Percentiles rank a stretch among this genome's conserved stretches.
These are phyloP conservation scores for Leucogyrophana mollusca DNA, from an alignment of 768 basidiomycete genomes.

Conservation along the genomic window DNA sequence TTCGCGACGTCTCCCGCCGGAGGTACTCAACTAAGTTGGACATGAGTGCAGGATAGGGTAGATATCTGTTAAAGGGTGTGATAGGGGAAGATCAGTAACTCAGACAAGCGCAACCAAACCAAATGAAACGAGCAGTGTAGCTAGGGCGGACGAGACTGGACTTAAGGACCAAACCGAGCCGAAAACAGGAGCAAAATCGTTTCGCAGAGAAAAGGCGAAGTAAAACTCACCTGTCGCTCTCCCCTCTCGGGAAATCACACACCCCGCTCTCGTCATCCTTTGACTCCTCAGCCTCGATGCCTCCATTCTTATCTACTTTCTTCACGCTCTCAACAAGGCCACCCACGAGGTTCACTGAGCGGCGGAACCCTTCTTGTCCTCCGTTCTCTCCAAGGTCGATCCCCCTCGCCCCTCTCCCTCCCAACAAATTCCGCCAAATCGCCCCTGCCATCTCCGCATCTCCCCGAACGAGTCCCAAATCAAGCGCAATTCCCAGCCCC, in stretches of 20 bases:
- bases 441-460: constrained; percentile 86
- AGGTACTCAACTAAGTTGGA: constrained; percentile 66
- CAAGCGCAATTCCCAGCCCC: constrained; percentile 76
- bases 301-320: constrained; percentile 40
- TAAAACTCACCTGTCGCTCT: constrained; percentile 34
- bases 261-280: constrained; percentile 71
- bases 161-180: too few relatives aligned
- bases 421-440: constrained; percentile 90
- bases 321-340: constrained; percentile 60
- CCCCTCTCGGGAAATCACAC: constrained; percentile 59
- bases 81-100: too few relatives aligned
- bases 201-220: too few relatives aligned
- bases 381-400: constrained; percentile 39
- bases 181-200: too few relatives aligned
- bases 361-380: constrained; percentile 41
- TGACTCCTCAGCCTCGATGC: constrained; percentile 54
- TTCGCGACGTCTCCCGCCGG: constrained; percentile 65
- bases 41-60: constrained; percentile 76
- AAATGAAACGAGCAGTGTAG: too few relatives aligned
- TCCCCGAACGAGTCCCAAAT: constrained; percentile 69
- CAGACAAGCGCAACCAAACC: too few relatives aligned
- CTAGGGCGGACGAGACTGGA: too few relatives aligned
- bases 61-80: constrained; percentile 49
- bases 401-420: constrained; percentile 76
- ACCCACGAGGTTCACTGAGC: constrained; percentile 70